These are phyloP conservation scores for Dryas integrifolia DNA, from an alignment of 331 rosid genomes.

Conservation along the genomic window DNA sequence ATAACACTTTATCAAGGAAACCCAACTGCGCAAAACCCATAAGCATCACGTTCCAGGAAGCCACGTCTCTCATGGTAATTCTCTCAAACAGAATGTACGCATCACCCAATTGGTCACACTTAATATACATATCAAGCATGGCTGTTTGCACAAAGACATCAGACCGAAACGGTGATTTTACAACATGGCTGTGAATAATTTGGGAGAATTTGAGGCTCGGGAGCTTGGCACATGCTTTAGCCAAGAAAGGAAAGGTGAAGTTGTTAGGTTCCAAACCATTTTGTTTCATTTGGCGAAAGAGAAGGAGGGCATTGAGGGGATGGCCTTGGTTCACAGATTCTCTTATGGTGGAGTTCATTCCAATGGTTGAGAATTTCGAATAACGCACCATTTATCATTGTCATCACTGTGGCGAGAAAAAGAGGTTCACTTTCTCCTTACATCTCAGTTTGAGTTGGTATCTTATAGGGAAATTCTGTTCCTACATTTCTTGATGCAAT, in stretches of 20 bases:
- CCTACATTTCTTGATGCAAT: constrained; percentile 15
- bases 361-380: constrained; percentile 27
- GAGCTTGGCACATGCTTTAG: constrained; percentile 47
- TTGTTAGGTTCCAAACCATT: constrained; percentile 37
- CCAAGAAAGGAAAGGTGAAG: constrained; percentile 41
- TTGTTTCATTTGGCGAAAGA: constrained; percentile 44
- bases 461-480: neutral
- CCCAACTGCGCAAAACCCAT: constrained; percentile 45
- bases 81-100: constrained; percentile 40
- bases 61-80: constrained; percentile 42
- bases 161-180: constrained; percentile 38
- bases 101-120: constrained; percentile 33
- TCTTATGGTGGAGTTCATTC: constrained; percentile 42
- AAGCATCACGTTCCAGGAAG: constrained; percentile 60
- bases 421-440: too few relatives aligned
- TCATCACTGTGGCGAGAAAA: too few relatives aligned
- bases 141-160: constrained; percentile 42
- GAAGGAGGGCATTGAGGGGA: constrained; percentile 29
- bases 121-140: constrained; percentile 41
- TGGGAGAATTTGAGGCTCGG: constrained; percentile 33
- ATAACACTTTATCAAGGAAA: constrained; percentile 25
- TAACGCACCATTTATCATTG: constrained; percentile 31
- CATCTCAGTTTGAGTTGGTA: too few relatives aligned
- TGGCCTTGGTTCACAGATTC: constrained; percentile 38
- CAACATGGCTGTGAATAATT: constrained; percentile 39